Base-by-base conservation (phyloP, 1,284 basidiomycete species). In the Cutaneotrichosporon cyanovorans region DNA sequence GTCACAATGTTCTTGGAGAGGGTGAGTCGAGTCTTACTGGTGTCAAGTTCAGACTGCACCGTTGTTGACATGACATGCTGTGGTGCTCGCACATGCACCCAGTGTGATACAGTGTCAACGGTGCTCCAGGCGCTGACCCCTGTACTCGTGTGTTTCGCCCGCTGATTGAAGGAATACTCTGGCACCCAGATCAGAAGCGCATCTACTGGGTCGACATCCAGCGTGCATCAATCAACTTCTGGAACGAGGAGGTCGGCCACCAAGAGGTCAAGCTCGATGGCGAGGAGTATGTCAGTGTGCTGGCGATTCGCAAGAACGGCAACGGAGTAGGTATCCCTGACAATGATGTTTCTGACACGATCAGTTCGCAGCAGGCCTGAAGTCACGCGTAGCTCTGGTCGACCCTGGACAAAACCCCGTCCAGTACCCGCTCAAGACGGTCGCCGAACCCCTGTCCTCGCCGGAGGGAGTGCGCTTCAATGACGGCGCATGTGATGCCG, bases 121-220 rank as follows among this genome's bases (percentile, higher is more conserved):
- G 2, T 11, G 4, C 14, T 25, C 11, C 21, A 34, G 7, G 8
- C 18, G 37, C 25, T n/a, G n/a, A n/a, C n/a, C n/a, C n/a, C n/a
- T n/a, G n/a, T n/a, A n/a, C n/a, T n/a, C n/a, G n/a, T n/a, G n/a
- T n/a, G n/a, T n/a, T n/a, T n/a, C n/a, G n/a, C n/a, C 25, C 2
- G 23, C 45, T 44, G 35, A 38, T 34, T n/a, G 11, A 33, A 67
- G 69, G 69, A 32, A 61, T 66, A 36, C 43, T 68, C 18, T 72
- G 69, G 69, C 64, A 69, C 46, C 55, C 57, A 6, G 50, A 54
- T 45, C 59, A 57, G 18, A 41, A 60, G 33, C 50, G 63, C 3
- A 46, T 69, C 3, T 63, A 66, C 45, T 72, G 68, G 68, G 61
- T 72, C 16, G 69, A 70, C 48, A 65, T 72, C 43, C 56, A 61